phyloP scores from a whole-genome alignment of 306 rosid genomes.

The Casuarina equisetifolia region DNA sequence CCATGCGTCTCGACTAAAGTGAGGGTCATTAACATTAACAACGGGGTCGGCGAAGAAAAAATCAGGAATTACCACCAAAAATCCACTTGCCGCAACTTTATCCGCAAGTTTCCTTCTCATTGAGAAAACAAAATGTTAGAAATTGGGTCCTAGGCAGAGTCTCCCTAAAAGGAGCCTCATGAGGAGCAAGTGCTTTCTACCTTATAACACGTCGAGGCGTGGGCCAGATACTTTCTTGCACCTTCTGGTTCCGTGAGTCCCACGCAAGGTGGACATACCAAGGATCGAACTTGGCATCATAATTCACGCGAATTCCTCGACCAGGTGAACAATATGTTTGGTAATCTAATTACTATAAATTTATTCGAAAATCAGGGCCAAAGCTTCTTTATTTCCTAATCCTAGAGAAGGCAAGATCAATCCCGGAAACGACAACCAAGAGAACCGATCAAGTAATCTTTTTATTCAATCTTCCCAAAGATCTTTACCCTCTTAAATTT shows the following conservation, averaged over 20 bases:
- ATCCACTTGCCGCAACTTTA: conserved; percentile 51
- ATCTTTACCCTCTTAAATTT: neutral
- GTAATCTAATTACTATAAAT: neutral
- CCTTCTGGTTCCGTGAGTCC: too few species aligned
- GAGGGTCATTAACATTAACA: conserved; percentile 32
- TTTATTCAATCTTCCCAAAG: neutral
- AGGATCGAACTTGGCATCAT: too few species aligned
- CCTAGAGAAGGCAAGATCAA: neutral
- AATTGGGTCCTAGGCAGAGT: neutral
- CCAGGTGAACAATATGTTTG: neutral
- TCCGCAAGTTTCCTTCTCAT: conserved; percentile 59
- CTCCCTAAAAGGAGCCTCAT: neutral
- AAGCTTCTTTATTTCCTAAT: neutral
- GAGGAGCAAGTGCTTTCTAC: neutral
- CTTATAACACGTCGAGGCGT: too few species aligned
- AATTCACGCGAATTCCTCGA: neutral
- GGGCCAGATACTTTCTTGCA: too few species aligned
- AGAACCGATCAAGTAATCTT: neutral
- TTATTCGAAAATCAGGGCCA: neutral
- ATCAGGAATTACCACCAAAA: conserved; percentile 67
- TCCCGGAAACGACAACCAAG: neutral
- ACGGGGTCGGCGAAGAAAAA: conserved; percentile 44
- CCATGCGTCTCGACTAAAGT: conserved; percentile 34
- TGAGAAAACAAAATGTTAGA: conserved; percentile 6
- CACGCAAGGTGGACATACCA: too few species aligned